phyloP scores from a whole-genome alignment of 495 filamentous ascomycete genomes.

The Collariella sp. region DNA sequence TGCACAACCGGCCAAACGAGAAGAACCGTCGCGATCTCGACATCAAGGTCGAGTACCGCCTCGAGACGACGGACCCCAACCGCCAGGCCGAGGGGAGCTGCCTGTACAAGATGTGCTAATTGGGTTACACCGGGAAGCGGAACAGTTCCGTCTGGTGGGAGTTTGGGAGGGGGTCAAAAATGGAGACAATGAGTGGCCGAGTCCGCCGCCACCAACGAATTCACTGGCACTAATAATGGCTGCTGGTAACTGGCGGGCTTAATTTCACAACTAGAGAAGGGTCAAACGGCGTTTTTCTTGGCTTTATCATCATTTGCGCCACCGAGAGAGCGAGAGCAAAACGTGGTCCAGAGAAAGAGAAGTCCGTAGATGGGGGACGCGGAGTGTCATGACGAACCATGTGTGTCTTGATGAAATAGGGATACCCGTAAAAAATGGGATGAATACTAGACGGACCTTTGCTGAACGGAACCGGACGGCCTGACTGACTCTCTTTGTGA shows the following conservation, averaged over 20 bases:
- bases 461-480: background rate
- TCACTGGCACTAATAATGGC: background rate
- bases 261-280: constrained; percentile 4
- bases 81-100: constrained; percentile 61
- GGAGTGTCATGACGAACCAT: background rate
- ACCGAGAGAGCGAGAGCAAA: background rate
- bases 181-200: background rate
- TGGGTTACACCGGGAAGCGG: too few relatives aligned
- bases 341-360: background rate
- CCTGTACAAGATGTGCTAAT: constrained; percentile 80
- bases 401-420: constrained; percentile 8
- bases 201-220: too few relatives aligned
- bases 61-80: constrained; percentile 63
- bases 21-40: constrained; percentile 94
- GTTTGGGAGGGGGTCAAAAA: too few relatives aligned
- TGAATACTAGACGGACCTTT: background rate
- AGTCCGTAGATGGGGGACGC: background rate
- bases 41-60: constrained; percentile 74
- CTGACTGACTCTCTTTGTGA: background rate
- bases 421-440: constrained; percentile 6
- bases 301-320: background rate
- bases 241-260: background rate
- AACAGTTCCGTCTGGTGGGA: too few relatives aligned
- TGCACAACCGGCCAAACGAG: constrained; percentile 80
- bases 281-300: constrained; percentile 8